Percentiles rank a stretch among this genome's conserved stretches.
phyloP scores from a whole-genome alignment of 1,284 basidiomycete species.

The Cryptococcus sp. region DNA sequence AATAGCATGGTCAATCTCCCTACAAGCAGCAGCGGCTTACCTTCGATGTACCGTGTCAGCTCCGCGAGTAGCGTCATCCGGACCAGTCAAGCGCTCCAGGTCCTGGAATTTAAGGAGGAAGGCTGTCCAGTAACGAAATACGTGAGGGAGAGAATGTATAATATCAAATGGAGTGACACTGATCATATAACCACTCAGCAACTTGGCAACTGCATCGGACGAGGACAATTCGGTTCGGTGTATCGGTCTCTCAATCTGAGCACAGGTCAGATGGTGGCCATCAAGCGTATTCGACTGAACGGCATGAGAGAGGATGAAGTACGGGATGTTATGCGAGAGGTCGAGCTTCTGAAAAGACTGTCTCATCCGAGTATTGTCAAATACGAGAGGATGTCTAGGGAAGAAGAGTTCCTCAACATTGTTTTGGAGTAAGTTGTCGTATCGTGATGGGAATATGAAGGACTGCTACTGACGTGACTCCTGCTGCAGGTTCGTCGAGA shows the following conservation, averaged over 20 bases:
- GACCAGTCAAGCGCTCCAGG: slow-evolving; percentile 67
- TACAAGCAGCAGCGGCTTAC: slow-evolving; percentile 7
- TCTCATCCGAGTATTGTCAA: slow-evolving; percentile 92
- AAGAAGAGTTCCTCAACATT: slow-evolving; percentile 82
- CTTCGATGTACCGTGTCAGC: slow-evolving; percentile 27
- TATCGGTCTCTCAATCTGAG: slow-evolving; percentile 90
- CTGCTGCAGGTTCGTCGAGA: slow-evolving; percentile 76
- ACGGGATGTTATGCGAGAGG: slow-evolving; percentile 83
- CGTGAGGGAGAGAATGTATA: slow-evolving; percentile 55
- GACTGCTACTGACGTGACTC: slow-evolving; percentile 6
- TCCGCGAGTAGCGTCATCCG: slow-evolving; percentile 4
- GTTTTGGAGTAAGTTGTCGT: slow-evolving; percentile 78
- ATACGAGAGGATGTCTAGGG: slow-evolving; percentile 92
- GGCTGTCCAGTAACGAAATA: slow-evolving; percentile 79
- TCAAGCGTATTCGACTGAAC: slow-evolving; percentile 85
- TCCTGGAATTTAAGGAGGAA: slow-evolving; percentile 76
- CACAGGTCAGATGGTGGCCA: slow-evolving; percentile 90
- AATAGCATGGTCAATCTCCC: slow-evolving; percentile 42
- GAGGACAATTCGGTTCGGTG: slow-evolving; percentile 93
- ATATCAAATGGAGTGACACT: too few relatives aligned
- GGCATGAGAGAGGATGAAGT: slow-evolving; percentile 84
- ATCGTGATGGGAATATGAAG: neutral
- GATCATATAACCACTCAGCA: slow-evolving; percentile 59
- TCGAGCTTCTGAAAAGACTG: slow-evolving; percentile 82
- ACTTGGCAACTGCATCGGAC: slow-evolving; percentile 93